Base-by-base conservation (phyloP, 2,329 filamentous ascomycete genomes). In the Talaromyces sp. region DNA sequence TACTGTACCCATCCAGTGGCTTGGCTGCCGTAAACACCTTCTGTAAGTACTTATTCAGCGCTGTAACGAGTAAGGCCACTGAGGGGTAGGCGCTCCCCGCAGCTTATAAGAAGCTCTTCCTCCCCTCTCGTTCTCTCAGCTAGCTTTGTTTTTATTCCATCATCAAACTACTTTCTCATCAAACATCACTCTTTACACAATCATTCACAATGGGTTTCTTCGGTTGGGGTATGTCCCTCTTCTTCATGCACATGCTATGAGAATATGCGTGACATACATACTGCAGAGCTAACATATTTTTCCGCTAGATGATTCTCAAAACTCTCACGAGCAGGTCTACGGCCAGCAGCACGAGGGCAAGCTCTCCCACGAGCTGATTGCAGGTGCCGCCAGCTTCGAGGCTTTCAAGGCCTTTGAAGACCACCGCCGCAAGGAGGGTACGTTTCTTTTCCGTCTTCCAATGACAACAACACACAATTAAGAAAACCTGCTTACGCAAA, bases 341-440 rank as follows among this genome's bases (percentile, higher is more conserved):
- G 76, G 81, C 66, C 75, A 80, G 24, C 43, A 74, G 58, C 83
- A 91, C 80, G 80, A 91, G 79, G 82, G 84, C 71, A 85, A 85
- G 74, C 80, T 91, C 73, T 85, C 85, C 70, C 91, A 94, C 79
- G 90, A 95, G 81, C 74, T 91, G 57, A 75, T 93, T 64, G 90
- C 88, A 69, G 90, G 90, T 68, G 91, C 87, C 65, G 91, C 90
- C 65, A 87, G 89, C 68, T 94, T 94, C 75, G 89, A 87, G 69
- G 91, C 88, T 72, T 90, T 94, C 85, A 92, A 92, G 83, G 82
- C 88, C 24, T 93, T 88, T 72, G 90, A 93, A 80, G 88, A 93
- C 77, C 83, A 86, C 72, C 89, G 93, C 81, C 88, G 89, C 73
- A 82, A 80, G 64, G 83, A 91, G 75, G 90, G 88, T 87, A 81